A percentile compares a stretch with the other conserved stretches of the same genome.
Conservation (phyloP, 2,329 filamentous ascomycete species). For the Ophiocordyceps polyrhachis-furcata region DNA sequence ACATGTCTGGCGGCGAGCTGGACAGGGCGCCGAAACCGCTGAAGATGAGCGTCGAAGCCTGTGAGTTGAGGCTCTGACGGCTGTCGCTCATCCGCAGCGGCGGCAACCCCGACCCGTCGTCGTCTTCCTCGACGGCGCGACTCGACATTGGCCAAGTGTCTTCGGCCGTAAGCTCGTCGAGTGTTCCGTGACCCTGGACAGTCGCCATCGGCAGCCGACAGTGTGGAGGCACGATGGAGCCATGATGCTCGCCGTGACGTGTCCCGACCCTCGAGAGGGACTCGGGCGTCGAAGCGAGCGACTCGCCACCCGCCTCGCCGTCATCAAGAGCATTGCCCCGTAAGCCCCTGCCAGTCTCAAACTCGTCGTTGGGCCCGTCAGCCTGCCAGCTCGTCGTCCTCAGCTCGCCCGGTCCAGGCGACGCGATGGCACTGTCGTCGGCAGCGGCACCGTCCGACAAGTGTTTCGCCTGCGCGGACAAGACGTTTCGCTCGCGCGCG, state of each 20-base stretch:
- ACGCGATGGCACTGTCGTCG: background rate
- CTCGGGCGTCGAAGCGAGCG: background rate
- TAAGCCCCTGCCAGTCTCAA: background rate
- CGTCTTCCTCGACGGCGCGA: slow-evolving; percentile 8
- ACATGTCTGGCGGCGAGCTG: slow-evolving; percentile 24
- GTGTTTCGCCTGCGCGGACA: slow-evolving; percentile 10
- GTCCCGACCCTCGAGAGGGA: background rate
- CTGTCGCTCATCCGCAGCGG: slow-evolving; percentile 13
- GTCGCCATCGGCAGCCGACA: background rate
- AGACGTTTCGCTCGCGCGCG: slow-evolving; percentile 54
- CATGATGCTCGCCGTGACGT: background rate
- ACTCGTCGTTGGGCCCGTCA: background rate
- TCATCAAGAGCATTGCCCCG: too few species aligned
- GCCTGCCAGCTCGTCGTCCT: background rate
- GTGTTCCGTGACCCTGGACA: background rate
- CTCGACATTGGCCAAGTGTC: slow-evolving; percentile 4
- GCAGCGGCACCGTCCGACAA: background rate
- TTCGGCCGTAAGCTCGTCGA: background rate
- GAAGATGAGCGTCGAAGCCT: slow-evolving; percentile 20
- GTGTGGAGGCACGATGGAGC: background rate
- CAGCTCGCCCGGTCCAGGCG: background rate
- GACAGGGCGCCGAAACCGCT: slow-evolving; percentile 20
- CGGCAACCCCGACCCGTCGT: slow-evolving; percentile 16
- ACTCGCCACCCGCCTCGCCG: background rate
- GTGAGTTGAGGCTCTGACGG: slow-evolving; percentile 14